Evolutionary conservation across 2,329 filamentous ascomycete species (phyloP), one percentile per base, ranked within the genome.

Genomic region (Aureobasidium lini): DNA sequence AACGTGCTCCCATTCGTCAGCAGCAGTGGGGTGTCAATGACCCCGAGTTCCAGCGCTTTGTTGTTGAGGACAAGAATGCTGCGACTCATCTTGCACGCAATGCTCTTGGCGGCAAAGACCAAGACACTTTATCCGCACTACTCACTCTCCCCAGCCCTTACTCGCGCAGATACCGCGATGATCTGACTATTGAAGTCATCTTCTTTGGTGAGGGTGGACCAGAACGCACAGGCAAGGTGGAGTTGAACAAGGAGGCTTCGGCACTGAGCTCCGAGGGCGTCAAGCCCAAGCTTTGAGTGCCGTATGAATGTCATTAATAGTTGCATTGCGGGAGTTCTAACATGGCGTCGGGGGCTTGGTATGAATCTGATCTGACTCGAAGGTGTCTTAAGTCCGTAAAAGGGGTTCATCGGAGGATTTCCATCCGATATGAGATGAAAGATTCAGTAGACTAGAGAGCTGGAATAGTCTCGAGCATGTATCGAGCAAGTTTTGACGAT

Each of bases 11-110:
- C 0, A 90, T 97, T 66, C 88, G 94, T 57, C 83, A 95, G 68
- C 83, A 87, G 66, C 94, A 99, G 71, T 99, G 94, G 88, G 90
- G 92, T 49, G 85, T 95, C 32, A 85, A 86, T 44, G 82, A 84
- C 6, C 82, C 85, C 44, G 80, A 87, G 66, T 85, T 87, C 66
- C 85, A 88, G 66, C 83, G 94, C n/a, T 99, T 97, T 67, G 85
- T 95, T 1, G 89, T 96, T 10, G 86, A 95, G 76, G 95, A 99
- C 72, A 91, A 92, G 77, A 99, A 99, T 66, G 94, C 88, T 7
- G 94, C 94, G 0, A 99, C 94, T 2, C 94, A 99, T 76, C 82
- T 99, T 49, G 89, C 97, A 49, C 85, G 94, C 64, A 99, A 99
- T 69, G 94, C 94, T 0, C 84, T 99, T 32, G 94, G 94, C 58